Base-by-base conservation (phyloP, 2,329 filamentous ascomycete species). In the Neonectria neomacrospora region DNA sequence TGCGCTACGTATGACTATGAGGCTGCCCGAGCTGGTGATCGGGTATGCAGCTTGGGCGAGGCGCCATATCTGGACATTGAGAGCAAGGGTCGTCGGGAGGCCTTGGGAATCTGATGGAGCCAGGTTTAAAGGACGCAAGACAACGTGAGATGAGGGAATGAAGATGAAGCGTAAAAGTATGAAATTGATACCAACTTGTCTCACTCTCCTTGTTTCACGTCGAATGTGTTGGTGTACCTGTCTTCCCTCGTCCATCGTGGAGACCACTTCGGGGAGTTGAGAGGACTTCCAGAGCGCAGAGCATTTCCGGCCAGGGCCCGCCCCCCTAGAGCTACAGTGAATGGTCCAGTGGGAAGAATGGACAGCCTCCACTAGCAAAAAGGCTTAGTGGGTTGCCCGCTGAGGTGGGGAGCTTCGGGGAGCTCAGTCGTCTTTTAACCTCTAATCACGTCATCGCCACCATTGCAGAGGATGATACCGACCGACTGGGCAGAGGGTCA, bases 1-100 rank as follows among this genome's bases (percentile, higher is more conserved):
- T 81, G 83, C 39, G 88, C 87, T 0, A 90, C 87, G 0, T 89
- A 86, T 65, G 89, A 91, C 67, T 90, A 90, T 12, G 79, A 69
- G 5, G 80, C 78, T 7, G 78, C 79, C 1, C 73, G 81, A 3
- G 75, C 76, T n/a, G 81, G 81, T 4, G 78, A 82, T 58, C 73
- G 81, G 1, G 80, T 81, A 0, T 78, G 75, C 39, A 80, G 78
- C 28, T 63, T 82, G 41, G 81, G 81, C 14, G 81, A 82, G 71
- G 78, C 77, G 9, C 81, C 81, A 0, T 82, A 81, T 61, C 72
- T 82, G 22, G 80, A 82, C 52, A 57, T 70, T 5, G 65, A 73
- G 5, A 79, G 76, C 63, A 79, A 72, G 67, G 74, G 79, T 6
- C 76, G 81, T 22, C 76, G 73, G 52, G 79, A 83, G 65, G 80